Evolutionary conservation across 176 grass and related monocot genomes (phyloP), one percentile per base, ranked within the genome.

Genomic region (Stipa capillata): DNA sequence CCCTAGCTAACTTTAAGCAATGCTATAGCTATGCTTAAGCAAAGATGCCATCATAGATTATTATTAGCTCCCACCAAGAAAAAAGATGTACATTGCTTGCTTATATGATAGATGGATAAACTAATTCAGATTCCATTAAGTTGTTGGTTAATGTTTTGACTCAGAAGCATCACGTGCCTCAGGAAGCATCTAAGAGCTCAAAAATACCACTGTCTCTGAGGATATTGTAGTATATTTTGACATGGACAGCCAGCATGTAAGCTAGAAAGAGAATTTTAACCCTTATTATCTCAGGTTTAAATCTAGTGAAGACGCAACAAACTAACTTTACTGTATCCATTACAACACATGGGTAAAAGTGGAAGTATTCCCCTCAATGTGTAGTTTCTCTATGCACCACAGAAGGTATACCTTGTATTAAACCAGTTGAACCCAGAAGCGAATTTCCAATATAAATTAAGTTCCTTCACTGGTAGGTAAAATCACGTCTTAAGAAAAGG

Each of bases 391-490:
- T 37, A 49, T 18, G 67, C 79, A 82, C 20, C 15, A 82, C 31
- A 27, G 61, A 37, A 36, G 41, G n/a, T n/a, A n/a, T n/a, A n/a
- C n/a, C n/a, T 58, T 27, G 54, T 25, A 72, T 57, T 3, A 40
- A 56, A 76, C 45, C 13, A 40, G 18, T 18, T 64, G 60, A 56
- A 27, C 34, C 6, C 8, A n/a, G 4, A 51, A 79, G 3, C 58
- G 23, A 73, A 66, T 25, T 37, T 47, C n/a, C 45, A 44, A 14
- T 29, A 29, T 4, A 20, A 29, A 34, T 47, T 52, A 66, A 49
- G 23, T 15, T 60, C n/a, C 37, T 83, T 57, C 71, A 76, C n/a
- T n/a, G n/a, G n/a, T 44, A 52, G 42, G 18, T 37, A 55, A 83
- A 74, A 65, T 78, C 0, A 56, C 40, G 13, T 29, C 21, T 79